A percentile compares a stretch with the other conserved stretches of the same genome.
Evolutionary conservation across 78 protist genomes (phyloP).

Genomic region (Mastigamoeba balamuthi): DNA sequence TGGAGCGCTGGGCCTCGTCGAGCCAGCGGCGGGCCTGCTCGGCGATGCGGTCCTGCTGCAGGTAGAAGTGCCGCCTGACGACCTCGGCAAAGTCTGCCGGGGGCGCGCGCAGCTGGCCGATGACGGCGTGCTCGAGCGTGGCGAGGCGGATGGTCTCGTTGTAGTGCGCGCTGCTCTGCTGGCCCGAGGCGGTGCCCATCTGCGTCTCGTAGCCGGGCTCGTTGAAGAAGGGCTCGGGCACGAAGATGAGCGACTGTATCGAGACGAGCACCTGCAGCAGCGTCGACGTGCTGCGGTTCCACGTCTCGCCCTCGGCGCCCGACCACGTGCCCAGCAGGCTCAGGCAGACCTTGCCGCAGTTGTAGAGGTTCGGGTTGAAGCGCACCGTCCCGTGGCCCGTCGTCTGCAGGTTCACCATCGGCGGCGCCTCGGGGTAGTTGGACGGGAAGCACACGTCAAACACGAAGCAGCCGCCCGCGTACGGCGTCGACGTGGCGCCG

Average conservation of each 20-base stretch:
- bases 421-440: conserved; percentile 58
- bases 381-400: conserved; percentile 69
- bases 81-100: conserved; percentile 22
- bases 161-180: background rate
- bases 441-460: conserved; percentile 41
- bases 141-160: conserved; percentile 33
- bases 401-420: conserved; percentile 43
- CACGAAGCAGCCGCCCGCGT: conserved; percentile 35
- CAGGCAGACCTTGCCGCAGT: conserved; percentile 53
- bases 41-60: conserved; percentile 9
- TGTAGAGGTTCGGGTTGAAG: conserved; percentile 78
- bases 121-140: conserved; percentile 39
- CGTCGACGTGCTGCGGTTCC: conserved; percentile 59
- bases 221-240: conserved; percentile 65
- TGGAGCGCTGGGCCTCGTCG: background rate
- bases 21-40: conserved; percentile 29
- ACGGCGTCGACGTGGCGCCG: conserved; percentile 22
- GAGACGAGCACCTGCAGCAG: conserved; percentile 63
- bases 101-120: conserved; percentile 27
- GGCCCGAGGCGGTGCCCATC: conserved; percentile 35
- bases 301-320: conserved; percentile 53
- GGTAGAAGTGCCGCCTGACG: conserved; percentile 29
- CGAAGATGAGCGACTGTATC: conserved; percentile 68
- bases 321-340: conserved; percentile 75
- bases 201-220: conserved; percentile 76